Evolutionary conservation across 108 stramenopile genomes (phyloP).

Genomic region (Stephanodiscus minutulus): DNA sequence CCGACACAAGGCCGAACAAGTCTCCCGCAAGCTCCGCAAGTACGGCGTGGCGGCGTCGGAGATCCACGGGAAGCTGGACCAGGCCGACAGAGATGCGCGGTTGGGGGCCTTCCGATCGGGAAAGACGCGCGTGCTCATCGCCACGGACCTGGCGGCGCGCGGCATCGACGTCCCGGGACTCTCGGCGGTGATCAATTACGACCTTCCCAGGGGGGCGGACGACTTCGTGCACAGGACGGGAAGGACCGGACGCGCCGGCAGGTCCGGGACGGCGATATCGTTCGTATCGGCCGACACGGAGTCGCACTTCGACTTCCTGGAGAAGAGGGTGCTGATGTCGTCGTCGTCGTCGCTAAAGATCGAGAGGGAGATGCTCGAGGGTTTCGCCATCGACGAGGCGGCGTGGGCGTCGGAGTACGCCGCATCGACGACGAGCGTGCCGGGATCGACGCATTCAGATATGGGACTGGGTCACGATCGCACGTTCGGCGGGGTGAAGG

Average conservation of each 20-base stretch:
- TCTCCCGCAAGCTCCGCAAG: slow-evolving; percentile 69
- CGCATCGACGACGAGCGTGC: slow-evolving; percentile 39
- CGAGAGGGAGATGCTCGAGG: slow-evolving; percentile 59
- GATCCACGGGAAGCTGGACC: slow-evolving; percentile 95
- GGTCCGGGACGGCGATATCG: slow-evolving; percentile 82
- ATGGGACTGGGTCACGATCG: slow-evolving; percentile 73
- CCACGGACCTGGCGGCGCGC: slow-evolving; percentile 95
- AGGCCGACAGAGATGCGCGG: slow-evolving; percentile 84
- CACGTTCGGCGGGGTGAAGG: slow-evolving; percentile 84
- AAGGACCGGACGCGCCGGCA: slow-evolving; percentile 95
- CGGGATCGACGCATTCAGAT: slow-evolving; percentile 59
- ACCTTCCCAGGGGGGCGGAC: slow-evolving; percentile 83
- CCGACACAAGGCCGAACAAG: slow-evolving; percentile 83
- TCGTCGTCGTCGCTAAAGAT: slow-evolving; percentile 23
- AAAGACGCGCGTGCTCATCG: slow-evolving; percentile 79
- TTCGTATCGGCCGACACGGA: slow-evolving; percentile 83
- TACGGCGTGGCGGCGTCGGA: slow-evolving; percentile 79
- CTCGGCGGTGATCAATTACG: slow-evolving; percentile 87
- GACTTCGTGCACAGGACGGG: slow-evolving; percentile 96
- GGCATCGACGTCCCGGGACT: slow-evolving; percentile 93
- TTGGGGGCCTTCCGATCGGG: slow-evolving; percentile 81
- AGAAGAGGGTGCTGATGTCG: slow-evolving; percentile 56
- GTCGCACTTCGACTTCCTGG: slow-evolving; percentile 73
- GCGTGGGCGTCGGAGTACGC: slow-evolving; percentile 50
- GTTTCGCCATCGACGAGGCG: slow-evolving; percentile 65